Evolutionary conservation across 139 green algal species (phyloP).

Genomic region (Chlorella sp.): DNA sequence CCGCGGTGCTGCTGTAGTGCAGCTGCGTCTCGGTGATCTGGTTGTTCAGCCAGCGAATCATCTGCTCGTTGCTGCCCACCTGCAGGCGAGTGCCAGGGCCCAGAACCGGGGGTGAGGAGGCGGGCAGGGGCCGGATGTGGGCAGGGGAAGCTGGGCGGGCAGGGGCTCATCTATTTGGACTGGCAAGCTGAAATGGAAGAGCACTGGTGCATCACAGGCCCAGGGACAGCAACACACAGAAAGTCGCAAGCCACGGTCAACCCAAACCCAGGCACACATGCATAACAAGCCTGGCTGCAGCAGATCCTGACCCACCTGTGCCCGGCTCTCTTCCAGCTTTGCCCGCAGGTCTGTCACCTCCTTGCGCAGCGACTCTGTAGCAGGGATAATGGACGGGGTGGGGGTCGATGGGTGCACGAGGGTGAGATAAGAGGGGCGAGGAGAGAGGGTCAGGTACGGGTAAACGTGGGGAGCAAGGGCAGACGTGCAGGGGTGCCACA

Average conservation of each 20-base stretch:
- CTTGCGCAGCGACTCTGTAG: conserved; percentile 37
- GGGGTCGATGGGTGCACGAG: not conserved
- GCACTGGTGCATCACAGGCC: not conserved
- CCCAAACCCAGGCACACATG: no score
- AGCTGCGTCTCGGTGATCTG: conserved; percentile 86
- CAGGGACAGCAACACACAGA: not conserved
- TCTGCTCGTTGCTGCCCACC: conserved; percentile 83
- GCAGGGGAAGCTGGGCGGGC: not conserved
- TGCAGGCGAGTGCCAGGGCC: not conserved
- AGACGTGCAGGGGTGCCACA: no score
- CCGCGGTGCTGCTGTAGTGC: conserved; percentile 32
- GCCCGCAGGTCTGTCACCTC: conserved; percentile 59
- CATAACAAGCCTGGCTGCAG: not conserved
- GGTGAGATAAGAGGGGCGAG: not conserved
- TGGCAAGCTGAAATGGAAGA: no score
- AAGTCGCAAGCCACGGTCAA: not conserved
- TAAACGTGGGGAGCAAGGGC: no score
- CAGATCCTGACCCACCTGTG: conserved; percentile 17
- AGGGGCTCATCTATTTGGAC: not conserved
- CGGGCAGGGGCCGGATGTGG: not conserved
- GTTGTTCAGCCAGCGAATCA: conserved; percentile 96
- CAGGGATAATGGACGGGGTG: no score
- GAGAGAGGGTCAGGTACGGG: no score
- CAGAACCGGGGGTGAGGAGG: not conserved
- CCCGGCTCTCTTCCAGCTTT: conserved; percentile 86